Base-by-base conservation (phyloP, 768 basidiomycete genomes). In the Leccinum subtestaceum region DNA sequence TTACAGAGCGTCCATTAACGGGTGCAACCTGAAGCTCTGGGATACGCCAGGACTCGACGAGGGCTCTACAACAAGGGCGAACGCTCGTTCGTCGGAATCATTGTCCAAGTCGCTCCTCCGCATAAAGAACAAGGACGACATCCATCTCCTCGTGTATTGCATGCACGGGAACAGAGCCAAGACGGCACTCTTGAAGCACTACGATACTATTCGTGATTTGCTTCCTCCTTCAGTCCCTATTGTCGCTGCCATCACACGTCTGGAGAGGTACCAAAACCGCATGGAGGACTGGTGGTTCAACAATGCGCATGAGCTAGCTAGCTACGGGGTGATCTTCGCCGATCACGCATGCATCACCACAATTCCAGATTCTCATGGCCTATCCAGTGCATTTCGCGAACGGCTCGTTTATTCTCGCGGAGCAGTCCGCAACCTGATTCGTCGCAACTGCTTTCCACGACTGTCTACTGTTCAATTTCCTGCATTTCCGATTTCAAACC, bases 231-330 rank as follows among this genome's bases (percentile, higher is more conserved):
- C 45, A 17, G 56, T 62, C 36, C 65, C 67, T 12, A 43, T 71
- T 7, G 63, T 62, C 23, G 58, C 60, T 4, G 54, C 65, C 40
- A 12, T 71, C 27, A 63, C 67, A 17, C 58, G 58, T 27, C 53
- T 69, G 55, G 70, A 70, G 51, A 61, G 65, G 49, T 59, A 64
- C 53, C 51, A 46, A 13, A 31, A 36, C 51, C 23, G 32, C 45
- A 71, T 69, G 69, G 67, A 71, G 15, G 53, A 62, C 21, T 64
- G 62, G 69, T 71, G 65, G 67, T 47, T 53, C 3, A 60, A 58
- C 15, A 64, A 71, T 25, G 57, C 36, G 17, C 19, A 13, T 31
- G 61, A 60, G 1, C 45, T 69, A 7, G 38, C 25, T n/a, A 52
- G 15, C n/a, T 23, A 52, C 4, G 65, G 63, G 8, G 62, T 69